Conservation (phyloP, 495 filamentous ascomycete genomes). For the Penicillium waksmanii region DNA sequence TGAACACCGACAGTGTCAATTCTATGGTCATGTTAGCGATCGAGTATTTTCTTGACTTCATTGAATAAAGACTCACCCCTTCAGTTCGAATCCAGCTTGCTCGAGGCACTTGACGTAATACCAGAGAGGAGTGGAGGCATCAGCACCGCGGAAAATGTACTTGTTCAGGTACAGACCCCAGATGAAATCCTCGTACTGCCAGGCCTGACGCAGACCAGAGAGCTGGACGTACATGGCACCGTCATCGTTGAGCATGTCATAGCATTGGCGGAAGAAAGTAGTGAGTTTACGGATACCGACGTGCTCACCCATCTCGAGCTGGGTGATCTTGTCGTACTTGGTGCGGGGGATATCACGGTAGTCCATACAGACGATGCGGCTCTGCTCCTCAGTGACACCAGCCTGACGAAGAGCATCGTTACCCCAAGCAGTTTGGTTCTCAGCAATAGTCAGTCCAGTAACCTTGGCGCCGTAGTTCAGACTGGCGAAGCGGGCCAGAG, state of each 20-base stretch:
- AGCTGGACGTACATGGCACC: constrained; percentile 84
- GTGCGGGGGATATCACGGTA: constrained; percentile 77
- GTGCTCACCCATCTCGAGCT: constrained; percentile 90
- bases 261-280: constrained; percentile 69
- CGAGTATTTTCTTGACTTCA: not conserved
- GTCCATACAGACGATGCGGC: constrained; percentile 65
- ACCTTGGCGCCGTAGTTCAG: constrained; percentile 76
- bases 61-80: constrained; percentile 27
- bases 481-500: constrained; percentile 77
- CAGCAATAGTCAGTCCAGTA: constrained; percentile 79
- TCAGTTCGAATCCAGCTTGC: constrained; percentile 69
- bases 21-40: constrained; percentile 10
- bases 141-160: constrained; percentile 87
- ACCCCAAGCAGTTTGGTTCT: constrained; percentile 79
- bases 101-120: constrained; percentile 72
- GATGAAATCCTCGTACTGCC: constrained; percentile 89
- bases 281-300: constrained; percentile 78
- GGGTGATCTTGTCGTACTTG: constrained; percentile 82
- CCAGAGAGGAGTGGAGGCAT: constrained; percentile 80
- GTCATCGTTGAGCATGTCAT: constrained; percentile 88
- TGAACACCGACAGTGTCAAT: constrained; percentile 60
- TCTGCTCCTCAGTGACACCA: constrained; percentile 60
- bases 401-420: constrained; percentile 61
- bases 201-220: constrained; percentile 76
- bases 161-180: constrained; percentile 95